Percentiles rank a stretch among this genome's conserved stretches.
Conservation (phyloP, 345 rosid species). For the Euclidium syriacum region DNA sequence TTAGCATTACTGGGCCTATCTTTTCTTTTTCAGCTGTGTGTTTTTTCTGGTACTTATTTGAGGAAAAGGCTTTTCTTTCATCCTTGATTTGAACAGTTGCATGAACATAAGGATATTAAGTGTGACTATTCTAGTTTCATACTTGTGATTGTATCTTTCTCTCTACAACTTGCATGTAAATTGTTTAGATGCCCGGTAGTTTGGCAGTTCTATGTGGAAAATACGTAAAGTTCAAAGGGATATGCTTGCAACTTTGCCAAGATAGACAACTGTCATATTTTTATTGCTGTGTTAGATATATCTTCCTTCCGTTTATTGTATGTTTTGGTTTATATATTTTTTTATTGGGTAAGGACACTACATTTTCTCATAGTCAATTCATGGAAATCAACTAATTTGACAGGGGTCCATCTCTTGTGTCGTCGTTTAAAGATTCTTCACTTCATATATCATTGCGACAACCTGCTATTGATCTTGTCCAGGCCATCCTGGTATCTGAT, state of each 20-base stretch:
- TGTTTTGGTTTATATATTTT: background rate
- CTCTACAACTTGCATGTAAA: background rate
- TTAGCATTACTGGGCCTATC: constrained; percentile 32
- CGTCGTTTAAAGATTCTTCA: constrained; percentile 77
- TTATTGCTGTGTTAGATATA: constrained; percentile 3
- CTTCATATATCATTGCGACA: constrained; percentile 84
- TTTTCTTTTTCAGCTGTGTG: constrained; percentile 16
- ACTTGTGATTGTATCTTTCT: background rate
- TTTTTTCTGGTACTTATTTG: constrained; percentile 5
- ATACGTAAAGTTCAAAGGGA: background rate
- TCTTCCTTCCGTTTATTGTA: background rate
- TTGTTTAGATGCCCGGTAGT: too few species aligned
- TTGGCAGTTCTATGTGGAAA: too few species aligned
- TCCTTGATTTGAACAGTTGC: constrained; percentile 13
- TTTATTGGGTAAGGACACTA: background rate
- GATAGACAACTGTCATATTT: background rate
- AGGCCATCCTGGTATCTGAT: constrained; percentile 82
- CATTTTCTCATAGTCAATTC: background rate
- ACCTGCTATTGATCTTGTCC: constrained; percentile 91
- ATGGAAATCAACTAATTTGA: constrained; percentile 26
- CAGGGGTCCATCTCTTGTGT: constrained; percentile 94
- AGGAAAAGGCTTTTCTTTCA: constrained; percentile 1
- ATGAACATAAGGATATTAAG: constrained; percentile 5
- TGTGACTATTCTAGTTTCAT: background rate
- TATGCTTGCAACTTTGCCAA: background rate